A percentile compares a stretch with the other conserved stretches of the same genome.
phyloP scores from a whole-genome alignment of 2,329 filamentous ascomycete genomes.

The Geosmithia flava region DNA sequence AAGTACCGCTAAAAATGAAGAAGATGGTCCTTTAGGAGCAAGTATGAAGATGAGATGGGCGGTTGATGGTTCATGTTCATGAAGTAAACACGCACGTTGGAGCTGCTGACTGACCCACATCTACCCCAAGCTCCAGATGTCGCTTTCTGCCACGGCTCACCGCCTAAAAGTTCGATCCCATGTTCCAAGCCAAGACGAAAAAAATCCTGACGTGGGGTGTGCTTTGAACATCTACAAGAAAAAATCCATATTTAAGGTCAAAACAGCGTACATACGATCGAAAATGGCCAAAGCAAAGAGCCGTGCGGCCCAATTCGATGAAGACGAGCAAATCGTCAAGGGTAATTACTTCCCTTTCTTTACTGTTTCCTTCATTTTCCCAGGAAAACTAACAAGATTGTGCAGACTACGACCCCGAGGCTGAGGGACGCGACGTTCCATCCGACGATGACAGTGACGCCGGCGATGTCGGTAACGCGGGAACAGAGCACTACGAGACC shows the following conservation, averaged over 20 bases:
- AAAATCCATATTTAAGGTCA: not conserved
- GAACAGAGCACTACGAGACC: slow-evolving; percentile 75
- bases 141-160: slow-evolving; percentile 29
- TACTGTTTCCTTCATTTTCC: not conserved
- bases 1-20: not conserved
- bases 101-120: not conserved
- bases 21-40: not conserved
- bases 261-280: slow-evolving; percentile 3
- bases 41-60: not conserved
- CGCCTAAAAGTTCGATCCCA: slow-evolving; percentile 36
- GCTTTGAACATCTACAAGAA: not conserved
- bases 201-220: slow-evolving; percentile 21
- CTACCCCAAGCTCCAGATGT: not conserved
- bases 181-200: slow-evolving; percentile 6
- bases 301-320: slow-evolving; percentile 47
- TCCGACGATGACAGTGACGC: slow-evolving; percentile 36
- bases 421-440: slow-evolving; percentile 43
- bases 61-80: not conserved
- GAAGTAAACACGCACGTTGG: not conserved
- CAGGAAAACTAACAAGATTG: not conserved
- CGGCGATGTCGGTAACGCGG: slow-evolving; percentile 40
- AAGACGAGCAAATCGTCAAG: slow-evolving; percentile 48
- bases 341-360: slow-evolving; percentile 29
- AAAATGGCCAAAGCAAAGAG: slow-evolving; percentile 40
- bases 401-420: slow-evolving; percentile 72